These are phyloP conservation scores for Hypseocharis bilobata DNA, from an alignment of 441 rosid genomes.

Conservation along the genomic window DNA sequence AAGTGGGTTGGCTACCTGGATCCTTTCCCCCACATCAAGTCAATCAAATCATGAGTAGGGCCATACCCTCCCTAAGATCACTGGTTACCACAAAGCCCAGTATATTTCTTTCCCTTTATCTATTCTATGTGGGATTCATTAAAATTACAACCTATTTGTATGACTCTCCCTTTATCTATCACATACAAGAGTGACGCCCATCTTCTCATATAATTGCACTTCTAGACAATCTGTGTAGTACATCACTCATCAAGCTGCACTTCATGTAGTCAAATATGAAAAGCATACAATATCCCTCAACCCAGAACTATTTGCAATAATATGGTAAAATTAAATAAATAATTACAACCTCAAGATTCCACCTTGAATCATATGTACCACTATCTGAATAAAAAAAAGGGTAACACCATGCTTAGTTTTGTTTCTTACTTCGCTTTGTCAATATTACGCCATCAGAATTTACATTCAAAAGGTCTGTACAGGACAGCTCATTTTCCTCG, in stretches of 20 bases:
- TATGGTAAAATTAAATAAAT: neutral
- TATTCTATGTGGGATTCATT: no score
- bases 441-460: constrained; percentile 72
- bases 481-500: constrained; percentile 71
- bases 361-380: neutral
- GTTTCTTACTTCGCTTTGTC: constrained; percentile 65
- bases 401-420: constrained; percentile 11
- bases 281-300: neutral
- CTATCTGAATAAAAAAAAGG: constrained; percentile 2
- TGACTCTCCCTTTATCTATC: no score
- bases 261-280: neutral
- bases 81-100: no score
- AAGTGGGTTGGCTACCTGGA: no score
- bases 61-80: no score
- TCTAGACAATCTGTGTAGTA: neutral
- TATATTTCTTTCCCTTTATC: no score
- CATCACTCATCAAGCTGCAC: neutral
- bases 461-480: constrained; percentile 59
- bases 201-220: neutral
- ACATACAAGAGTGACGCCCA: neutral
- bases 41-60: no score
- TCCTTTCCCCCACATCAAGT: no score
- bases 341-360: neutral
- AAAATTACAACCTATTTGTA: no score
- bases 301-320: neutral